phyloP scores from a whole-genome alignment of 768 basidiomycete species.

The Termitomyces sp. region DNA sequence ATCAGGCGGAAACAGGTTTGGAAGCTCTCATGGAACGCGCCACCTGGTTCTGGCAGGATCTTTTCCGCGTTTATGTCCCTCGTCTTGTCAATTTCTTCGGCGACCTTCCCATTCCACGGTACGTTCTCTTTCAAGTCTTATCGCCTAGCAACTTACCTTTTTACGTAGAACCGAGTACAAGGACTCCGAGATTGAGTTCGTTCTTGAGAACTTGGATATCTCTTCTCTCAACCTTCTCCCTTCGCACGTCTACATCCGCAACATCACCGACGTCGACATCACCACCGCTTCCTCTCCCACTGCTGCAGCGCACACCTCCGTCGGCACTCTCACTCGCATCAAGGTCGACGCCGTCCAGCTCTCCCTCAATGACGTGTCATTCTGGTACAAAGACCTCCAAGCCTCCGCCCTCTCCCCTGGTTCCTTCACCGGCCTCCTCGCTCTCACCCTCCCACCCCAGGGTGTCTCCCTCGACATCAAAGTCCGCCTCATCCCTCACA shows the following conservation, averaged over 20 bases:
- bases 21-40: constrained; percentile 58
- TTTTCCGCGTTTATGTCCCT: constrained; percentile 79
- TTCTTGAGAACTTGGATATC: constrained; percentile 72
- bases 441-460: constrained; percentile 59
- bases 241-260: constrained; percentile 69
- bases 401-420: constrained; percentile 48
- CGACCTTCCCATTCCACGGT: constrained; percentile 72
- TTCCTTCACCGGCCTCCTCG: constrained; percentile 62
- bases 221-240: constrained; percentile 67
- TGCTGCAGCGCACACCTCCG: constrained; percentile 40
- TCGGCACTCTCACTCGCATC: constrained; percentile 67
- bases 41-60: constrained; percentile 79
- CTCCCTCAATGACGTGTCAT: constrained; percentile 62
- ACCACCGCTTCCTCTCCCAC: constrained; percentile 37
- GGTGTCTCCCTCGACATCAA: constrained; percentile 71
- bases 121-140: constrained; percentile 7
- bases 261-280: constrained; percentile 60
- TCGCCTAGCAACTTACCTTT: background rate
- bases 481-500: constrained; percentile 59
- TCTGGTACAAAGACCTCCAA: constrained; percentile 68
- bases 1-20: constrained; percentile 39
- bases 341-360: constrained; percentile 67
- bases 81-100: constrained; percentile 49
- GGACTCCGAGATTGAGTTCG: constrained; percentile 66
- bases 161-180: constrained; percentile 63